These are phyloP conservation scores for Termitomyces eurrhizus DNA, from an alignment of 768 basidiomycete genomes.

Conservation along the genomic window DNA sequence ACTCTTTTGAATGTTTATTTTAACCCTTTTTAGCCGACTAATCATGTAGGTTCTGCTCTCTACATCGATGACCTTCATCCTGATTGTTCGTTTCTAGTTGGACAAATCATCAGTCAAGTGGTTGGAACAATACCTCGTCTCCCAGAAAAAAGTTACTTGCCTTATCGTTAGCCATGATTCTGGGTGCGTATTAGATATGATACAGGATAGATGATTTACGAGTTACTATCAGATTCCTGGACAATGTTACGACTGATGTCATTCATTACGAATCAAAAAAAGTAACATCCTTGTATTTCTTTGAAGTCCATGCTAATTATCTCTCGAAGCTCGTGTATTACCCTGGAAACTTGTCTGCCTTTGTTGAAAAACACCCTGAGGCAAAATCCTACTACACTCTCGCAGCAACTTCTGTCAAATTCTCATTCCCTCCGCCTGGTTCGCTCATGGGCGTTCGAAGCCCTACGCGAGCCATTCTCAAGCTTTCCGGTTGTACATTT, in stretches of 20 bases:
- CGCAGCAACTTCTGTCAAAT: conserved; percentile 89
- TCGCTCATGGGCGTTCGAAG: conserved; percentile 97
- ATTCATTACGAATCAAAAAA: conserved; percentile 97
- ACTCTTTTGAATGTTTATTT: conserved; percentile 5
- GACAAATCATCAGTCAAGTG: conserved; percentile 84
- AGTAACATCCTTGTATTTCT: conserved; percentile 29
- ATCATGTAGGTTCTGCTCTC: conserved; percentile 59
- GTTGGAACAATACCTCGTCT: conserved; percentile 84
- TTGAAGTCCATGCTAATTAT: conserved; percentile 8
- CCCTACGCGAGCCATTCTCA: conserved; percentile 93
- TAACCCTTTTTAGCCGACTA: conserved; percentile 60
- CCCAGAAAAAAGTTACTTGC: conserved; percentile 83
- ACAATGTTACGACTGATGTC: conserved; percentile 93
- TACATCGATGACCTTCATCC: neutral
- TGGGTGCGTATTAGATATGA: conserved; percentile 49
- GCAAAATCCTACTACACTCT: conserved; percentile 97
- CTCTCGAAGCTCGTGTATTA: conserved; percentile 79
- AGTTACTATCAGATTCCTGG: conserved; percentile 65
- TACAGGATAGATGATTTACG: conserved; percentile 9
- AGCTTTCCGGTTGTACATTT: conserved; percentile 87
- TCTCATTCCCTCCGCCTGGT: conserved; percentile 93
- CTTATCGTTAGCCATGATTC: conserved; percentile 97
- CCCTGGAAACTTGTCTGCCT: conserved; percentile 85
- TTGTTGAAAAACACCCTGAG: conserved; percentile 87
- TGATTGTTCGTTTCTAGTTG: conserved; percentile 40